Base-by-base conservation (phyloP, 2,329 filamentous ascomycete species). In the Mollisiaceae sp. region DNA sequence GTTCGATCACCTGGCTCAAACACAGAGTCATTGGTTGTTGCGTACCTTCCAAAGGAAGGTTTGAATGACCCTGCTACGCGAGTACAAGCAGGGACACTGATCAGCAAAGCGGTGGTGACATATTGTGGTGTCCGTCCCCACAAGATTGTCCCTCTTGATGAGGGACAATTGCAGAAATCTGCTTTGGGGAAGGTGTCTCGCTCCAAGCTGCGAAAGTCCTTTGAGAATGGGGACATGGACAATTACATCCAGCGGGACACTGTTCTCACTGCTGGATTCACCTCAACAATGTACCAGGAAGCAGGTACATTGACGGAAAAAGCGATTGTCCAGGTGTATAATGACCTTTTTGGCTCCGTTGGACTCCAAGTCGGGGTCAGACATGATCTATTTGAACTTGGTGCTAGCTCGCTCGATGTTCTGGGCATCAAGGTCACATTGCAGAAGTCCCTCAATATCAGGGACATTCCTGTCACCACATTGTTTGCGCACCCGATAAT, bases 131-230 rank as follows among this genome's bases (percentile, higher is more conserved):
- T 69, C 8, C 68, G 68, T 8, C 75, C 76, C 5, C 68, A 70
- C 32, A 64, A 72, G 8, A 66, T 78, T 22, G 62, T 79, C 22
- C 71, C 77, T 0, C 65, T 79, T 2, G 60, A 62, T 14, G 57
- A 60, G 35, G 35, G 59, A 9, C 43, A 72, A 9, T 66, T 81
- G 0, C 72, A 70, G n/a, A 78, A 76, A 67, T 76, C 79, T 0
- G 73, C 79, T 0, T 73, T 82, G 1, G 79, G 80, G 8, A 82
- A 82, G 69, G 70, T 82, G 5, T 80, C 79, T 1, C 67, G 78
- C 4, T 58, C 75, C 9, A 82, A 80, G 69, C 70, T 80, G 22
- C 66, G 65, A 14, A 62, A 59, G 14, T 62, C 67, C 2, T 76
- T 75, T 38, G 73, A 77, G 54, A 58, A 52, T 9, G 77, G 78